Conservation (phyloP, 208 protist genomes). For the Acanthamoeba lugdunensis region DNA sequence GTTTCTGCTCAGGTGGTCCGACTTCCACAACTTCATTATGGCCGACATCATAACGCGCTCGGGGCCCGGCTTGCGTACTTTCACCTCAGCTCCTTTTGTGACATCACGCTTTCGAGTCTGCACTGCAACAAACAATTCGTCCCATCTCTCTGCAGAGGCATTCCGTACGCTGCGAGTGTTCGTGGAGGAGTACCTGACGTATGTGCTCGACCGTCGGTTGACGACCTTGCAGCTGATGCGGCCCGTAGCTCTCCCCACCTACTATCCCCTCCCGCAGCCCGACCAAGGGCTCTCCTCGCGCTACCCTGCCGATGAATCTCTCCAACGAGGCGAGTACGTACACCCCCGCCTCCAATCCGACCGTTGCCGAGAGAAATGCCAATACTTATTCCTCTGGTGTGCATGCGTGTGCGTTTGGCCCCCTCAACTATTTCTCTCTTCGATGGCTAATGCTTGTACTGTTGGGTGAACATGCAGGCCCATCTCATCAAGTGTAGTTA, state of each 20-base stretch:
- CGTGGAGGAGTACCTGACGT: constrained; percentile 71
- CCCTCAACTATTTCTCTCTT: too few relatives aligned
- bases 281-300: not conserved
- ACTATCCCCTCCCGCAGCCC: not conserved
- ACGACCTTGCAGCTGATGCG: not conserved
- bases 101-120: too few relatives aligned
- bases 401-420: too few relatives aligned
- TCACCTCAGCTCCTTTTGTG: not conserved
- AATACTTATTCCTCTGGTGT: not conserved
- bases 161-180: constrained; percentile 59
- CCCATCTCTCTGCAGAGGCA: not conserved
- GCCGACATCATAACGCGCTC: constrained; percentile 34
- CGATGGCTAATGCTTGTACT: too few relatives aligned
- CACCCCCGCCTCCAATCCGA: not conserved
- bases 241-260: not conserved
- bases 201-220: constrained; percentile 58
- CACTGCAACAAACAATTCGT: not conserved
- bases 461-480: not conserved
- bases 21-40: constrained; percentile 51
- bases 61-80: not conserved
- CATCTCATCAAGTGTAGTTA: not conserved
- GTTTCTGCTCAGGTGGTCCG: constrained; percentile 69
- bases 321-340: not conserved
- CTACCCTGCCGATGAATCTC: not conserved
- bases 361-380: not conserved